Conservation (phyloP, 1,284 basidiomycete genomes). For the Trichosporon sp. region DNA sequence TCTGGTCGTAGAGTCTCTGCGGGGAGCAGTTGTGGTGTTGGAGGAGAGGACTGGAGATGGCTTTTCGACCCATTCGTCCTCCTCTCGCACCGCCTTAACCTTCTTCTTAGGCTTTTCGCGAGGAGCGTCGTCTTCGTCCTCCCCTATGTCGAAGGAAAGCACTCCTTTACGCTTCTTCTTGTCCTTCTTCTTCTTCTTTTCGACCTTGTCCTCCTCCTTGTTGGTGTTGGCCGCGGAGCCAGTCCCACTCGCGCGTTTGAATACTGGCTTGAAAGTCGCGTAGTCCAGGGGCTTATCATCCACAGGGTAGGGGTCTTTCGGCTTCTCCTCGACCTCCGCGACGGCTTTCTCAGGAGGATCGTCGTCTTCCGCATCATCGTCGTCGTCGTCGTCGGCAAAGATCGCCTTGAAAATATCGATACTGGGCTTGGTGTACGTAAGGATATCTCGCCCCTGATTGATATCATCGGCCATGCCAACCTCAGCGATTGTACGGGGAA, state of each 20-base stretch:
- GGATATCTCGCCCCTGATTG: conserved; percentile 72
- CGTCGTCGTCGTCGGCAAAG: conserved; percentile 82
- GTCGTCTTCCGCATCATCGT: conserved; percentile 57
- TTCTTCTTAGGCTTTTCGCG: conserved; percentile 36
- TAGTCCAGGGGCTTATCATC: conserved; percentile 34
- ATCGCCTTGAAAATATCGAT: conserved; percentile 95
- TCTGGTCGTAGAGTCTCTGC: no score
- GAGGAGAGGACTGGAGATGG: no score
- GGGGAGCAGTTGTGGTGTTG: no score
- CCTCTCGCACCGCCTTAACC: conserved; percentile 47
- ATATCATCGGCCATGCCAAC: conserved; percentile 86
- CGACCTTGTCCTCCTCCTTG: conserved; percentile 39
- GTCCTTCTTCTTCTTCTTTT: conserved; percentile 45
- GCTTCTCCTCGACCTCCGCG: conserved; percentile 4
- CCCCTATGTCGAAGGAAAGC: conserved; percentile 62
- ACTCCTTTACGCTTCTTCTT: conserved; percentile 51
- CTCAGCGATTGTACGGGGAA: conserved; percentile 52
- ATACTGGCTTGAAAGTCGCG: conserved; percentile 56
- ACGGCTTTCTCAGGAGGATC: conserved; percentile 33
- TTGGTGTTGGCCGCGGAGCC: conserved; percentile 3
- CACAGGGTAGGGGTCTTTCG: conserved; percentile 18
- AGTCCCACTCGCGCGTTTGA: conserved; percentile 32
- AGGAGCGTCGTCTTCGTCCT: conserved; percentile 51
- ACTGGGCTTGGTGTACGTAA: conserved; percentile 77
- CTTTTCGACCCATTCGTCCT: conserved; percentile 54